These are phyloP conservation scores for Piper betle DNA, from an alignment of 164 flowering plant species.

Conservation along the genomic window DNA sequence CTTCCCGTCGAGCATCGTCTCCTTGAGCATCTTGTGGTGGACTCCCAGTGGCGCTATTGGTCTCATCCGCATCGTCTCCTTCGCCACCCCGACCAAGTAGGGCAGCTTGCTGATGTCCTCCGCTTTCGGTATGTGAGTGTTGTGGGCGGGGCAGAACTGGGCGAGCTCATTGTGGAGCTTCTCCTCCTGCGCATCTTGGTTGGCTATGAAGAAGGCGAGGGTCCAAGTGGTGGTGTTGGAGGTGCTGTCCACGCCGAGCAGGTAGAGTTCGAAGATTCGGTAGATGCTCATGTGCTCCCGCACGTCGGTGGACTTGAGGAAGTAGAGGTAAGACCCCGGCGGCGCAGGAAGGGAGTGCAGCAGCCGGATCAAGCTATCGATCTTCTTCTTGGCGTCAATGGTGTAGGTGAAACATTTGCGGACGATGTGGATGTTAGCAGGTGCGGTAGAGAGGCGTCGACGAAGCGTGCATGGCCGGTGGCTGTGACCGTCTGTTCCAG, in stretches of 20 bases:
- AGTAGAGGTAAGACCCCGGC: slow-evolving; percentile 7
- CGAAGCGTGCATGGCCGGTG: not conserved
- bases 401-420: not conserved
- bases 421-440: slow-evolving; percentile 5
- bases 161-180: slow-evolving; percentile 7
- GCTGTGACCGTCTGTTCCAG: slow-evolving; percentile 6
- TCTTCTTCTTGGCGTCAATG: slow-evolving; percentile 5
- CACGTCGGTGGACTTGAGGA: slow-evolving; percentile 9
- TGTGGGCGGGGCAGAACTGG: no score
- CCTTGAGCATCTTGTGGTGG: slow-evolving; percentile 2
- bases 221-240: slow-evolving; percentile 10
- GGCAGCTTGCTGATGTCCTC: slow-evolving; percentile 7
- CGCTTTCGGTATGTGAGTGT: not conserved
- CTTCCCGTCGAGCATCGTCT: slow-evolving; percentile 7
- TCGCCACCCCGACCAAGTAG: slow-evolving; percentile 9
- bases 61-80: slow-evolving; percentile 9
- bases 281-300: slow-evolving; percentile 9
- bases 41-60: slow-evolving; percentile 7
- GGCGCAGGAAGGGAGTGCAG: not conserved
- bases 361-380: slow-evolving; percentile 8
- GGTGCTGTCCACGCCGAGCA: slow-evolving; percentile 14
- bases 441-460: not conserved
- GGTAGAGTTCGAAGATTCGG: slow-evolving; percentile 7
- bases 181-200: slow-evolving; percentile 3
- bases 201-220: slow-evolving; percentile 10